Evolutionary conservation across 805 yeast species (phyloP).

Genomic region (Yamadazyma nakazawae): DNA sequence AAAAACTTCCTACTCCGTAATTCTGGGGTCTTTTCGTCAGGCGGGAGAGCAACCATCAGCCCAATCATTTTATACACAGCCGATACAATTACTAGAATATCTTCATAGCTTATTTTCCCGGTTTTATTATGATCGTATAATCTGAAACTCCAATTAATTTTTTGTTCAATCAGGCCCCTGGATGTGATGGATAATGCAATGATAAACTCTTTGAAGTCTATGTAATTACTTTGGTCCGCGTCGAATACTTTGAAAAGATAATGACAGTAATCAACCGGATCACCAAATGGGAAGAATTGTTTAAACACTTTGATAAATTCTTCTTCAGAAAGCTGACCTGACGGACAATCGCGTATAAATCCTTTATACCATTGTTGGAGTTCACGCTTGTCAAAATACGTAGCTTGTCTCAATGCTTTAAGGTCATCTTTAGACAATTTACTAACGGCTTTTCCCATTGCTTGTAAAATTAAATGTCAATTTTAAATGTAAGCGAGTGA

Average conservation of each 20-base stretch:
- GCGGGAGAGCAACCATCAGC: slow-evolving; percentile 82
- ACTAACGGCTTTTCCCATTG: slow-evolving; percentile 93
- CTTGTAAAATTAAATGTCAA: neutral
- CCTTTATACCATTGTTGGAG: slow-evolving; percentile 99
- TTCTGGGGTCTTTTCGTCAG: slow-evolving; percentile 91
- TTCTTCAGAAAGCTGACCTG: slow-evolving; percentile 79
- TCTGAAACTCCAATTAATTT: slow-evolving; percentile 84
- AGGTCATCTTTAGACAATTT: slow-evolving; percentile 89
- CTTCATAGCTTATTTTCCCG: slow-evolving; percentile 72
- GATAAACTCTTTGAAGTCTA: slow-evolving; percentile 91
- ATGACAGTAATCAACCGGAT: slow-evolving; percentile 86
- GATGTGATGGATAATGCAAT: slow-evolving; percentile 83
- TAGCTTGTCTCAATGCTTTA: slow-evolving; percentile 73
- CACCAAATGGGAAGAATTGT: slow-evolving; percentile 98
- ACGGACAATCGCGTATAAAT: slow-evolving; percentile 88
- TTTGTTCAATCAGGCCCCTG: slow-evolving; percentile 81
- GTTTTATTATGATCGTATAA: slow-evolving; percentile 80
- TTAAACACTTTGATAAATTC: slow-evolving; percentile 91
- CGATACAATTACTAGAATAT: slow-evolving; percentile 72
- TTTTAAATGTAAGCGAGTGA: neutral
- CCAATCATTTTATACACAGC: slow-evolving; percentile 96
- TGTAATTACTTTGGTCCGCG: slow-evolving; percentile 69
- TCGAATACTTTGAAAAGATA: slow-evolving; percentile 89
- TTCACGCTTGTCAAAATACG: slow-evolving; percentile 90
- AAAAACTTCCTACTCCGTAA: slow-evolving; percentile 81